Conservation (phyloP, 352 stramenopile species). For the Globisporangium abappressorium region DNA sequence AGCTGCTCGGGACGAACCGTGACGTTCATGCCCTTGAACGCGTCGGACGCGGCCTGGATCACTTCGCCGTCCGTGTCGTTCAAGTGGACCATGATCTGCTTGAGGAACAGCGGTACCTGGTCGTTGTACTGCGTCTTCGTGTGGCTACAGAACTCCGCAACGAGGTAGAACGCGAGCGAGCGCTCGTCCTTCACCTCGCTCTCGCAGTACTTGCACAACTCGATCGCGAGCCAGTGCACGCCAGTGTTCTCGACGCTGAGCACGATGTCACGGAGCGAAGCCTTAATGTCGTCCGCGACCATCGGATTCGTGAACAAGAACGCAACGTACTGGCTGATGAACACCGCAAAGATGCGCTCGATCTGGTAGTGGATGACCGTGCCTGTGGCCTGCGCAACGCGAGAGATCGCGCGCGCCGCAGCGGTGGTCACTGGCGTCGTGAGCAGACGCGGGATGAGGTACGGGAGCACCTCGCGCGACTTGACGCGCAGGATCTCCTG, state of each 20-base stretch:
- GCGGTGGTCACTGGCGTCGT: constrained; percentile 88
- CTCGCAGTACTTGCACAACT: constrained; percentile 94
- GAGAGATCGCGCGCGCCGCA: constrained; percentile 89
- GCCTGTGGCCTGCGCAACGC: constrained; percentile 92
- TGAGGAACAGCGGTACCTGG: constrained; percentile 94
- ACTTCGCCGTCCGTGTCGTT: constrained; percentile 92
- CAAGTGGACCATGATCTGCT: constrained; percentile 95
- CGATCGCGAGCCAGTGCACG: constrained; percentile 93
- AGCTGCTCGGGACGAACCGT: constrained; percentile 92
- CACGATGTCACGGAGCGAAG: constrained; percentile 65
- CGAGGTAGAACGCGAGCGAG: constrained; percentile 89
- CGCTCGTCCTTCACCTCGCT: constrained; percentile 85
- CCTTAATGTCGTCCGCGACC: constrained; percentile 67
- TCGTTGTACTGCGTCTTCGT: constrained; percentile 90
- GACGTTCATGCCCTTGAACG: constrained; percentile 91
- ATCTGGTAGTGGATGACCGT: constrained; percentile 96
- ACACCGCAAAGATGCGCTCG: constrained; percentile 89
- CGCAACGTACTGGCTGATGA: constrained; percentile 73
- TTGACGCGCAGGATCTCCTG: constrained; percentile 97
- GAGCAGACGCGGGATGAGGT: constrained; percentile 96
- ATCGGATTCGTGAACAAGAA: constrained; percentile 32
- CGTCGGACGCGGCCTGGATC: constrained; percentile 85
- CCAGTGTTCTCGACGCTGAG: constrained; percentile 87
- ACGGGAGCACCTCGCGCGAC: constrained; percentile 95
- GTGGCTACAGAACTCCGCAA: constrained; percentile 87